These are phyloP conservation scores for Avena sativa DNA, from an alignment of 176 grass and related monocot genomes.

Conservation along the genomic window DNA sequence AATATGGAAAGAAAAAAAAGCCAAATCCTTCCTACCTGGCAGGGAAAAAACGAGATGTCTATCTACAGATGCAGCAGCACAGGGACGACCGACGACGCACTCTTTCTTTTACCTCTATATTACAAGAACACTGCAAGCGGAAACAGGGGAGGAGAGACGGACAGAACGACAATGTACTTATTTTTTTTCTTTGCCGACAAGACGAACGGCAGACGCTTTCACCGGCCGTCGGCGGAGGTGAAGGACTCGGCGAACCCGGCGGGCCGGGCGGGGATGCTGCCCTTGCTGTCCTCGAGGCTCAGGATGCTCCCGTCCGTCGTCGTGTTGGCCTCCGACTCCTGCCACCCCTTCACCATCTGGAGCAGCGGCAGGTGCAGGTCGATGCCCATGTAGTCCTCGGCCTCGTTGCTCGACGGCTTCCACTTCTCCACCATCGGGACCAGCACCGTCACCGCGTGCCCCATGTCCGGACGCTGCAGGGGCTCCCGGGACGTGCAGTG, in stretches of 20 bases:
- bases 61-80: conserved; percentile 50
- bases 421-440: conserved; percentile 92
- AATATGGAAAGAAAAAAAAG: not conserved
- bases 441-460: conserved; percentile 73
- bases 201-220: conserved; percentile 6
- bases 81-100: conserved; percentile 20
- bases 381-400: conserved; percentile 87
- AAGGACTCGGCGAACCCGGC: conserved; percentile 90
- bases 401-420: conserved; percentile 78
- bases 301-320: conserved; percentile 62
- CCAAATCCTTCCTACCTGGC: conserved; percentile 18
- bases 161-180: conserved; percentile 45
- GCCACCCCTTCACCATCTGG: conserved; percentile 96
- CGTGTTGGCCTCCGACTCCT: conserved; percentile 71
- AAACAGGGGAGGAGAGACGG: conserved; percentile 23
- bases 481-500: conserved; percentile 86
- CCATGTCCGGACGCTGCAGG: conserved; percentile 84
- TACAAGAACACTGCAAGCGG: conserved; percentile 22
- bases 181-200: conserved; percentile 20
- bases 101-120: conserved; percentile 36
- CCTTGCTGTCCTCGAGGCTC: conserved; percentile 91
- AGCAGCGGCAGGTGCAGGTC: conserved; percentile 87
- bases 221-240: conserved; percentile 93
- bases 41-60: not conserved
- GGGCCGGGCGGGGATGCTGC: conserved; percentile 90